phyloP scores from a whole-genome alignment of 768 basidiomycete species.

The Pleurotus pulmonarius region DNA sequence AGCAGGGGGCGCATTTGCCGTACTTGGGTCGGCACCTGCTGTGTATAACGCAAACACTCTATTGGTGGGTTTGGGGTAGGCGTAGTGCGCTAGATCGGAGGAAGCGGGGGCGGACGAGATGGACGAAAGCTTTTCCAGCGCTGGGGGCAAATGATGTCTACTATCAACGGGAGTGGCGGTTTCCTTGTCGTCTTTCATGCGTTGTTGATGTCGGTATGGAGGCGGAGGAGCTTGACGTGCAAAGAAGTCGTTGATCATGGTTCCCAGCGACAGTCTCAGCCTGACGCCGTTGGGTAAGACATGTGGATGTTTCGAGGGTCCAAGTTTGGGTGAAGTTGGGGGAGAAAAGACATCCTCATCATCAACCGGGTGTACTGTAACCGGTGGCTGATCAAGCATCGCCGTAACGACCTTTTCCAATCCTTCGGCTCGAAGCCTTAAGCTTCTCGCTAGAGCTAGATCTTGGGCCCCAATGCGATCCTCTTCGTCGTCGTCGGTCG shows the following conservation, averaged over 20 bases:
- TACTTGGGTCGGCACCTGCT: constrained; percentile 57
- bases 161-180: constrained; percentile 13
- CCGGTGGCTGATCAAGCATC: constrained; percentile 78
- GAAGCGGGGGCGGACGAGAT: constrained; percentile 1
- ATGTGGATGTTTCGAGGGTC: constrained; percentile 45
- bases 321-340: constrained; percentile 45
- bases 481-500: constrained; percentile 50
- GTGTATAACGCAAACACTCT: constrained; percentile 52
- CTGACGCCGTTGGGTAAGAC: constrained; percentile 79
- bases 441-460: constrained; percentile 53
- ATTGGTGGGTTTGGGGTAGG: constrained; percentile 24
- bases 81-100: constrained; percentile 1
- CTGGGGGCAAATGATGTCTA: constrained; percentile 21
- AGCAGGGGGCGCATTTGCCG: constrained; percentile 58
- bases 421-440: constrained; percentile 73
- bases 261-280: constrained; percentile 68
- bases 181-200: constrained; percentile 15
- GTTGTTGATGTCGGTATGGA: constrained; percentile 39
- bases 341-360: constrained; percentile 52
- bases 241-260: constrained; percentile 80
- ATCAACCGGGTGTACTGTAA: constrained; percentile 48
- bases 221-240: constrained; percentile 62
- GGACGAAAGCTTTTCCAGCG: neutral
- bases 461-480: constrained; percentile 55
- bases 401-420: constrained; percentile 78